phyloP scores from a whole-genome alignment of 805 yeast species.

The Yarrowia porcina region DNA sequence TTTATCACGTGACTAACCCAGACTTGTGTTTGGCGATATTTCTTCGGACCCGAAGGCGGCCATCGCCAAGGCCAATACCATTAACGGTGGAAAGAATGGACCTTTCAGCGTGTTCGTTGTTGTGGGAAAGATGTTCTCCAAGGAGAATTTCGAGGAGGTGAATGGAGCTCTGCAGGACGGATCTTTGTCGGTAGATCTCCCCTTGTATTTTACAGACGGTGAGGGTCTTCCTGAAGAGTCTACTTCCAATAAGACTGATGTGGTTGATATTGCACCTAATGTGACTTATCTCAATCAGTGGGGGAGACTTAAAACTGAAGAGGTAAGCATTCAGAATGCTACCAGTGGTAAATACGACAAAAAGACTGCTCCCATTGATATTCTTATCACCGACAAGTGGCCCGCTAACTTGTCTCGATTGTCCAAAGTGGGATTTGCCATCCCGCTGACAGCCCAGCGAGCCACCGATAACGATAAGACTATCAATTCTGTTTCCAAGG shows the following conservation, averaged over 20 bases:
- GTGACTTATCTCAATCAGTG: constrained; percentile 6
- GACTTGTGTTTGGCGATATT: constrained; percentile 24
- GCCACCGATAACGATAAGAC: background rate
- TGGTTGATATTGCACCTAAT: constrained; percentile 12
- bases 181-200: constrained; percentile 4
- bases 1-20: background rate
- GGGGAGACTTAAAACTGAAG: background rate
- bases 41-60: constrained; percentile 4
- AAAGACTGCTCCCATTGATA: background rate
- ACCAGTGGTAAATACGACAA: background rate
- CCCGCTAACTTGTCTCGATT: background rate
- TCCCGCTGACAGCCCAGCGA: background rate
- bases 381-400: constrained; percentile 17
- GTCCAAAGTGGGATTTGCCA: background rate
- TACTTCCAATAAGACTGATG: background rate
- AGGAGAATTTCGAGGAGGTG: constrained; percentile 9
- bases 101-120: constrained; percentile 12
- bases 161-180: constrained; percentile 11
- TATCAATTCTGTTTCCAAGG: background rate
- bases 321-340: background rate
- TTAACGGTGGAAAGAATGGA: constrained; percentile 13
- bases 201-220: background rate
- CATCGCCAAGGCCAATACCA: constrained; percentile 15
- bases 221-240: constrained; percentile 5
- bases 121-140: constrained; percentile 4